phyloP scores from a whole-genome alignment of 1,284 basidiomycete species.

The Ustilago crameri region DNA sequence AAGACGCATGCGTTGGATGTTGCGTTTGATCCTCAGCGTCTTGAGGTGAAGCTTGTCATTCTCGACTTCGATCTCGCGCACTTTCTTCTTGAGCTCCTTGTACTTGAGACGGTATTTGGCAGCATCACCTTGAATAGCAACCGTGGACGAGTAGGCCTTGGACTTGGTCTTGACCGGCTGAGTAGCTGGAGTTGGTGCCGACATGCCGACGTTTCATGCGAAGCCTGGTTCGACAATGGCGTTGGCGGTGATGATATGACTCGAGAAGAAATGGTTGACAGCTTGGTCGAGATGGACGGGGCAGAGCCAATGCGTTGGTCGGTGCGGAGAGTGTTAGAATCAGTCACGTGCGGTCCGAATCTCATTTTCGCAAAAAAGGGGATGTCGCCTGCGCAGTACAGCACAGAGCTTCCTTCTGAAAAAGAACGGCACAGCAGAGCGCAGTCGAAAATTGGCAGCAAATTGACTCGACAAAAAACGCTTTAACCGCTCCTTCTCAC shows the following conservation, averaged over 20 bases:
- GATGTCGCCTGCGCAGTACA: no score
- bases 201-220: conserved; percentile 25
- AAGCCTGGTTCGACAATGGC: no score
- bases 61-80: conserved; percentile 87
- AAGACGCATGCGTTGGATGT: conserved; percentile 86
- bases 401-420: neutral
- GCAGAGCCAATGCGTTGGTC: no score
- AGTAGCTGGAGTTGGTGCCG: conserved; percentile 38
- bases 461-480: conserved; percentile 11
- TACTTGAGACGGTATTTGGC: conserved; percentile 89
- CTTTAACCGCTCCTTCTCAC: neutral
- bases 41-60: conserved; percentile 87
- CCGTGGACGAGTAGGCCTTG: conserved; percentile 63
- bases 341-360: neutral
- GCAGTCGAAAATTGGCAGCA: conserved; percentile 4
- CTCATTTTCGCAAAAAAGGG: no score
- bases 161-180: conserved; percentile 61
- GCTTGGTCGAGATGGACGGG: neutral
- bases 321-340: conserved; percentile 4
- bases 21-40: conserved; percentile 81
- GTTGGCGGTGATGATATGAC: neutral
- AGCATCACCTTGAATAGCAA: conserved; percentile 74
- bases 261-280: neutral
- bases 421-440: conserved; percentile 11
- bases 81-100: conserved; percentile 87